Percentiles rank a stretch among this genome's conserved stretches.
Conservation (phyloP, 768 basidiomycete species). For the Phlegmacium glaucopus region DNA sequence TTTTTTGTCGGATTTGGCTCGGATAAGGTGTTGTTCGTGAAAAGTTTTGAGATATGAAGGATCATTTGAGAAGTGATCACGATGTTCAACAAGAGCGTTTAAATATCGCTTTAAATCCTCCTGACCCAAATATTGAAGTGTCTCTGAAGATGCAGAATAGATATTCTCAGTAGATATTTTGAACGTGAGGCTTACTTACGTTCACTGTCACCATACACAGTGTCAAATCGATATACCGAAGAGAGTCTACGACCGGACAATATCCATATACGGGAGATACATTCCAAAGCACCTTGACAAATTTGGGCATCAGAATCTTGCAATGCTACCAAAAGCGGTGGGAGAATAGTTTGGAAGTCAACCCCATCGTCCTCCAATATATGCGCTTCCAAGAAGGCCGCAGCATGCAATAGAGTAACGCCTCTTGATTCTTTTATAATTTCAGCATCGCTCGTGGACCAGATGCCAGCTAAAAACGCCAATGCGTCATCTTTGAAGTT, state of each 20-base stretch:
- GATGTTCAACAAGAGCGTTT: constrained; percentile 42
- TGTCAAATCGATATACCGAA: constrained; percentile 69
- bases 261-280: constrained; percentile 45
- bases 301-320: constrained; percentile 38
- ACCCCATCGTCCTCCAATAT: constrained; percentile 43
- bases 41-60: constrained; percentile 51
- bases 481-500: constrained; percentile 68
- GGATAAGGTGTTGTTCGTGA: constrained; percentile 54
- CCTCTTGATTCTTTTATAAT: constrained; percentile 33
- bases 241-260: constrained; percentile 41
- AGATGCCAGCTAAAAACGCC: constrained; percentile 77
- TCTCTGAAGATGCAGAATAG: constrained; percentile 14
- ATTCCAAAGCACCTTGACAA: constrained; percentile 54
- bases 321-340: constrained; percentile 62
- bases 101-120: constrained; percentile 61
- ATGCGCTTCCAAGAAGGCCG: constrained; percentile 80
- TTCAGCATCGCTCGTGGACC: constrained; percentile 34
- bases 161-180: constrained; percentile 1
- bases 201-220: constrained; percentile 61
- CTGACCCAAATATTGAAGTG: constrained; percentile 71
- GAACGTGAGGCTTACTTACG: constrained; percentile 37
- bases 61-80: constrained; percentile 61
- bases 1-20: constrained; percentile 49
- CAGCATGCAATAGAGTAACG: constrained; percentile 69
- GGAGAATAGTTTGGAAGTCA: constrained; percentile 81